These are phyloP conservation scores for Exophiala xenobiotica DNA, from an alignment of 2,329 filamentous ascomycete genomes.

Conservation along the genomic window DNA sequence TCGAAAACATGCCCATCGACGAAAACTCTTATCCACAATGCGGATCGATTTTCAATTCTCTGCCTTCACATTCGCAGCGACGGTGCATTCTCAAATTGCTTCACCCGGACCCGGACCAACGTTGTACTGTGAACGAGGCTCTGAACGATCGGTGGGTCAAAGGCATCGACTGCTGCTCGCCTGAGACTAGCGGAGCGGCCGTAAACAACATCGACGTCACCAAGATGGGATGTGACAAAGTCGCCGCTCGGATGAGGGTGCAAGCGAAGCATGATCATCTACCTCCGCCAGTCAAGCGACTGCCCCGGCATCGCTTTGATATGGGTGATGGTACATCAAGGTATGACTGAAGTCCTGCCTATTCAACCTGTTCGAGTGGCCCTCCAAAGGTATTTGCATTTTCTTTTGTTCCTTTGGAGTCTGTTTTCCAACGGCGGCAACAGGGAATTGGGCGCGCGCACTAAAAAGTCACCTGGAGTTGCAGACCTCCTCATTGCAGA, in stretches of 20 bases:
- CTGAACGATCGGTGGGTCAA: slow-evolving; percentile 71
- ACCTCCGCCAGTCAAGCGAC: slow-evolving; percentile 33
- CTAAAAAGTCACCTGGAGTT: no score
- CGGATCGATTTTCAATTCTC: slow-evolving; percentile 61
- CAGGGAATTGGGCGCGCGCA: no score
- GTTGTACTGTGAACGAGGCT: slow-evolving; percentile 68
- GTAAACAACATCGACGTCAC: slow-evolving; percentile 39
- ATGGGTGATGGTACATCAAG: slow-evolving; percentile 32
- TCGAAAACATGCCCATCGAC: slow-evolving; percentile 38
- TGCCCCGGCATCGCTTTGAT: slow-evolving; percentile 33
- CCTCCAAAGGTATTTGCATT: background rate
- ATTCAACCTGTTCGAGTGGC: background rate
- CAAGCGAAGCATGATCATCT: slow-evolving; percentile 37
- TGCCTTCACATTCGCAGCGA: slow-evolving; percentile 68
- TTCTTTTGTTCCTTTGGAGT: background rate
- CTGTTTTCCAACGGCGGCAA: no score
- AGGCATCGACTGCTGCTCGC: slow-evolving; percentile 74
- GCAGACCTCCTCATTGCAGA: no score
- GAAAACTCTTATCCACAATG: slow-evolving; percentile 67
- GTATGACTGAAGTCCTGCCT: slow-evolving; percentile 20
- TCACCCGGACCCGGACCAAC: slow-evolving; percentile 70
- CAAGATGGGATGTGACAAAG: slow-evolving; percentile 29
- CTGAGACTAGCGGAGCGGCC: slow-evolving; percentile 62
- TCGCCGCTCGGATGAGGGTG: slow-evolving; percentile 32
- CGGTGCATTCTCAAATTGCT: slow-evolving; percentile 77